These are phyloP conservation scores for Aspergillus ruber DNA, from an alignment of 2,329 filamentous ascomycete species.

Conservation along the genomic window DNA sequence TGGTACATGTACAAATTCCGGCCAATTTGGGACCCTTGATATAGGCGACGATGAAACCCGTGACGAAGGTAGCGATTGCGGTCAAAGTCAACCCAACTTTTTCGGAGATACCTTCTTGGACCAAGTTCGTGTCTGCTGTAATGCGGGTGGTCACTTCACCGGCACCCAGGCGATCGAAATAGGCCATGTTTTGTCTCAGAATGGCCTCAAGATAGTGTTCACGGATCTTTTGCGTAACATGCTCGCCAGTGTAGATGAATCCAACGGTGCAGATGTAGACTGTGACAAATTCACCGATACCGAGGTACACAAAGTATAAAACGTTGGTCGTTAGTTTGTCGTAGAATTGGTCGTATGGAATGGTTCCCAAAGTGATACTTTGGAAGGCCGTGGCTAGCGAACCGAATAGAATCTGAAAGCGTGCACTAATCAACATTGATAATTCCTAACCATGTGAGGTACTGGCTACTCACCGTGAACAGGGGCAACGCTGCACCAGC, in stretches of 20 bases:
- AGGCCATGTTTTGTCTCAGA: slow-evolving; percentile 81
- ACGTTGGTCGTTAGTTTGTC: slow-evolving; percentile 57
- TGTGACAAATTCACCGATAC: slow-evolving; percentile 69
- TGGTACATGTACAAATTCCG: slow-evolving; percentile 74
- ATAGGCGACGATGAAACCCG: slow-evolving; percentile 86
- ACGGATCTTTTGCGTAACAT: slow-evolving; percentile 71
- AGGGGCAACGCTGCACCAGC: slow-evolving; percentile 69
- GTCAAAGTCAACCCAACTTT: slow-evolving; percentile 74
- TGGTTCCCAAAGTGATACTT: slow-evolving; percentile 49
- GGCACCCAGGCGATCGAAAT: slow-evolving; percentile 86
- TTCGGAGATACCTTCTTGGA: slow-evolving; percentile 90
- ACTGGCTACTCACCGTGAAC: slow-evolving; percentile 56
- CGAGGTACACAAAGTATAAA: slow-evolving; percentile 80
- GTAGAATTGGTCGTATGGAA: slow-evolving; percentile 52
- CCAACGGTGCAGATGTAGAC: slow-evolving; percentile 76
- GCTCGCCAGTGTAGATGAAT: slow-evolving; percentile 82
- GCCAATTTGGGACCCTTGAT: slow-evolving; percentile 90
- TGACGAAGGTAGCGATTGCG: slow-evolving; percentile 73
- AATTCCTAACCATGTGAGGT: too few relatives aligned
- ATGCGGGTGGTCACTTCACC: slow-evolving; percentile 93
- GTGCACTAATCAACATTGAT: slow-evolving; percentile 5
- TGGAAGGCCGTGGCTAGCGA: slow-evolving; percentile 67
- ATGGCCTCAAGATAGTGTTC: slow-evolving; percentile 78
- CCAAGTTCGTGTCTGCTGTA: slow-evolving; percentile 85
- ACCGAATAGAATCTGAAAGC: slow-evolving; percentile 58